Evolutionary conservation across 2,329 filamentous ascomycete species (phyloP).

Genomic region (Xylariaceae sp.): DNA sequence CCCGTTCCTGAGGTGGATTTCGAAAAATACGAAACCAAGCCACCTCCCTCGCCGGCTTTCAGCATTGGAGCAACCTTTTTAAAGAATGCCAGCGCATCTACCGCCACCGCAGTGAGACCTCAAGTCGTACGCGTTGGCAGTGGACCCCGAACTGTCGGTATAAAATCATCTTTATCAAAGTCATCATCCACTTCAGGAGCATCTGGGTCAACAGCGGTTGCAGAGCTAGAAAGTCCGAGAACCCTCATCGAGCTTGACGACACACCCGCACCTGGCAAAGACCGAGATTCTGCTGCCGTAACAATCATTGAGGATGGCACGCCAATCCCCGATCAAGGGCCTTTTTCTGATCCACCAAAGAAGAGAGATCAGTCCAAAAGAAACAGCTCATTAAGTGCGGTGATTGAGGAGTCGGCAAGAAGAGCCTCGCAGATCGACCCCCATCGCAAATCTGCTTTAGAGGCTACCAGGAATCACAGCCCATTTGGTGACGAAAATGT

Average conservation of each 20-base stretch:
- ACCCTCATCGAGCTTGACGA: constrained; percentile 13
- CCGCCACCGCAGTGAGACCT: constrained; percentile 53
- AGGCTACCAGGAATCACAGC: constrained; percentile 19
- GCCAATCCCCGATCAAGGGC: constrained; percentile 49
- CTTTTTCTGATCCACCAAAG: constrained; percentile 54
- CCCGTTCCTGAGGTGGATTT: constrained; percentile 71
- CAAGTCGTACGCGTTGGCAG: constrained; percentile 58
- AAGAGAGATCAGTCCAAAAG: constrained; percentile 32
- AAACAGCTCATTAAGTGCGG: constrained; percentile 48
- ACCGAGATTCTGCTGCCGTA: constrained; percentile 40
- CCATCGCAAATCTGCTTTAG: constrained; percentile 28
- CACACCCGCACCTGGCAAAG: constrained; percentile 2
- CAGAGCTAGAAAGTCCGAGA: constrained; percentile 20
- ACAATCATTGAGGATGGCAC: constrained; percentile 51
- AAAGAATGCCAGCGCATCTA: constrained; percentile 58
- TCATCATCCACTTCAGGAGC: constrained; percentile 17
- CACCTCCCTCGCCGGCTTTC: constrained; percentile 49
- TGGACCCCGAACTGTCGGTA: constrained; percentile 37
- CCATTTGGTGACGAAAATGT: constrained; percentile 33
- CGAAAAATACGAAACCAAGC: constrained; percentile 47
- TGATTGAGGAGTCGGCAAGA: constrained; percentile 51
- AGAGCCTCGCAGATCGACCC: constrained; percentile 33
- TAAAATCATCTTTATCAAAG: constrained; percentile 21
- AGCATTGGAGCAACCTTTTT: constrained; percentile 66
- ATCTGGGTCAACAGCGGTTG: constrained; percentile 12